A percentile compares a stretch with the other conserved stretches of the same genome.
Conservation (phyloP, 768 basidiomycete genomes). For the Naganishia randhawae region DNA sequence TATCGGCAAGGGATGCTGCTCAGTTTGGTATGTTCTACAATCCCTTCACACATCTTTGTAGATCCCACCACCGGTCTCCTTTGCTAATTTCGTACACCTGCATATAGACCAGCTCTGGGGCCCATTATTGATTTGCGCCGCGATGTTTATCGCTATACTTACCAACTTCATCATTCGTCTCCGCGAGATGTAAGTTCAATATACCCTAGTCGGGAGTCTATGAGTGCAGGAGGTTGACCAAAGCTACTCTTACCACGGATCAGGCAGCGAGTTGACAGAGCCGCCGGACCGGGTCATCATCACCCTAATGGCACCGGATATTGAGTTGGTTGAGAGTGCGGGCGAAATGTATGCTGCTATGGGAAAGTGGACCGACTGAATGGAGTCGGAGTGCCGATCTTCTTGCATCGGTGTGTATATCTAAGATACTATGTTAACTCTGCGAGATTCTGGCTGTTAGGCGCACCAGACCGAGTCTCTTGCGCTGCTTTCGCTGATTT, state of each 20-base stretch:
- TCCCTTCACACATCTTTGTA: not conserved
- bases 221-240: not conserved
- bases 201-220: not conserved
- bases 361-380: not conserved
- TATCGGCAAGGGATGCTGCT: slow-evolving; percentile 79
- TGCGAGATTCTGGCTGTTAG: no score
- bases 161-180: slow-evolving; percentile 70
- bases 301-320: slow-evolving; percentile 10
- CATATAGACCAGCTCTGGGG: slow-evolving; percentile 70
- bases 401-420: not conserved
- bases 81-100: not conserved
- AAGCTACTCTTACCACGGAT: no score
- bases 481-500: no score
- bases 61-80: slow-evolving; percentile 15
- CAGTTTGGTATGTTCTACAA: slow-evolving; percentile 67
- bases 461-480: no score
- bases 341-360: not conserved
- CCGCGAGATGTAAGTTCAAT: slow-evolving; percentile 33
- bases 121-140: slow-evolving; percentile 72
- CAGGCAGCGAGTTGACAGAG: slow-evolving; percentile 5
- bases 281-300: slow-evolving; percentile 5
- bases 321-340: not conserved
- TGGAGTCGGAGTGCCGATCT: not conserved
- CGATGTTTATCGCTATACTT: slow-evolving; percentile 81
- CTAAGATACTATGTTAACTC: not conserved